Evolutionary conservation across 2,329 filamentous ascomycete species (phyloP).

Genomic region (Chaetothyriales sp.): DNA sequence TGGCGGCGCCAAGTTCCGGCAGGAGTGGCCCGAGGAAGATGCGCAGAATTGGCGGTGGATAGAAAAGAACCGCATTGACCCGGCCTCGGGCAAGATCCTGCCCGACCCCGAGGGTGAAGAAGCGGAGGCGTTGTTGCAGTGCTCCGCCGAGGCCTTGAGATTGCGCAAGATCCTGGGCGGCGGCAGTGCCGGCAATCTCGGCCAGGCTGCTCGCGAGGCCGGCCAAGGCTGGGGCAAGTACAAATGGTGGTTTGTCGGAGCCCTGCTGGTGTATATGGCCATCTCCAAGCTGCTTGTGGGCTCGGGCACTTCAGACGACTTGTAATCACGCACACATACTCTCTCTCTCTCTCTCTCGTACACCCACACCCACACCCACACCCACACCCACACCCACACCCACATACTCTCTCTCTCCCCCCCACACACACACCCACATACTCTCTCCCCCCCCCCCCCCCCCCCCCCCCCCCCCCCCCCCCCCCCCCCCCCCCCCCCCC

Average conservation of each 20-base stretch:
- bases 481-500: no score
- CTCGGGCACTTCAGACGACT: neutral
- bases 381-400: no score
- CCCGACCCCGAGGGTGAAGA: constrained; percentile 29
- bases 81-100: constrained; percentile 55
- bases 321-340: neutral
- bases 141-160: constrained; percentile 49
- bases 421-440: no score
- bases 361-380: no score
- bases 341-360: no score
- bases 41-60: constrained; percentile 88
- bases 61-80: constrained; percentile 65
- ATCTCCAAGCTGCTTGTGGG: constrained; percentile 55
- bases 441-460: no score
- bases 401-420: no score
- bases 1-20: constrained; percentile 75
- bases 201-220: constrained; percentile 60
- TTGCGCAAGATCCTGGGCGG: constrained; percentile 50
- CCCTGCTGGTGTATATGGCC: constrained; percentile 71
- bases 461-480: no score
- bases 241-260: constrained; percentile 57
- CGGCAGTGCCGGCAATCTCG: constrained; percentile 39
- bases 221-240: constrained; percentile 73
- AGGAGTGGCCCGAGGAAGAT: constrained; percentile 83
- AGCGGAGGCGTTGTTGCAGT: constrained; percentile 38